Evolutionary conservation across 2,329 filamentous ascomycete genomes (phyloP), one percentile per base, ranked within the genome.

Genomic region (Periconia digitata): DNA sequence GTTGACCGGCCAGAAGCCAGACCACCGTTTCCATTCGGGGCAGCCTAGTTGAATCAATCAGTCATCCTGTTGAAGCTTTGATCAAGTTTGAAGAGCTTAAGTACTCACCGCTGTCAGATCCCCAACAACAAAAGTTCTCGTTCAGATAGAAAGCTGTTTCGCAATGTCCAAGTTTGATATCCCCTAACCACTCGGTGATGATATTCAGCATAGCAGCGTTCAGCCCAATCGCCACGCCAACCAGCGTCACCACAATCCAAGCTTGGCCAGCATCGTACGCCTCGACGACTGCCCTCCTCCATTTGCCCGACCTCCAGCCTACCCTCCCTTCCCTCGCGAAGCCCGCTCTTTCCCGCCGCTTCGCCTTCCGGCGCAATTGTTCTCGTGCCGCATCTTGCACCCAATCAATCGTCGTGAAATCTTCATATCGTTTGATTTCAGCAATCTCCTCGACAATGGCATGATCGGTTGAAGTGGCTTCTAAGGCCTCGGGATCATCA

Each of bases 321-420:
- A 20, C 21, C 18, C 24, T 40, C 38, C 38, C 15, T n/a, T 23
- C 38, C 35, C 35, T 37, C 10, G 18, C 10, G 17, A 21, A 15
- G 4, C 22, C 24, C 13, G 21, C 21, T 6, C 86, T 84, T 62
- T 86, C 85, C 69, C 85, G 86, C 63, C 89, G 83, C 59, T 87
- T 82, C 40, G 87, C 82, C 62, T 89, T 89, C 53, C 92, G 85
- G 46, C 92, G 84, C 40, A 89, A 78, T 69, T 95, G 90, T 71
- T 96, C 94, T 55, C 92, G 87, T 27, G 91, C 87, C 10, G 92
- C 92, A 81, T 99, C 94, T 71, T 99, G 92, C 0, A 99, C 92
- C 94, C 94, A 99, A 73, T 99, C 94, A 81, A 94, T 94, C 1
- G 94, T 99, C 6, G 92, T 96, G 70, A 99, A 99, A 74, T 99